Percentiles rank a stretch among this genome's conserved stretches.
Evolutionary conservation across 805 yeast genomes (phyloP).

Genomic region (Candida qinlingensis): DNA sequence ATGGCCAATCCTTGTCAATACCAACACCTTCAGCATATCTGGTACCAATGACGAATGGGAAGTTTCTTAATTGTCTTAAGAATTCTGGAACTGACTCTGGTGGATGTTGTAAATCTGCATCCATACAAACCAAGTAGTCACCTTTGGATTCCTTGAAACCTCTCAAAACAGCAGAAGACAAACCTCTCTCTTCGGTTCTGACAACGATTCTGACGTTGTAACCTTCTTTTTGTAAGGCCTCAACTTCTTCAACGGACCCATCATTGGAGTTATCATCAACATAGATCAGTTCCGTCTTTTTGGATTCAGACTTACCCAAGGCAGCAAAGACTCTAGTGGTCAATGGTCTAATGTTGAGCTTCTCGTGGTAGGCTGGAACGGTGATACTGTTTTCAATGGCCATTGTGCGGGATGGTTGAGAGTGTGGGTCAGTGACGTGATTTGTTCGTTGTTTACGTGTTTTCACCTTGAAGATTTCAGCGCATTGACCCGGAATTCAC

Average conservation of each 20-base stretch:
- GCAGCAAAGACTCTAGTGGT: slow-evolving; percentile 45
- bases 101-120: slow-evolving; percentile 50
- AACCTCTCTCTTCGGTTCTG: slow-evolving; percentile 45
- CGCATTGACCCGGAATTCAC: too few relatives aligned
- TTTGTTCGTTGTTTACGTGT: neutral
- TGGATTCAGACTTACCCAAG: slow-evolving; percentile 36
- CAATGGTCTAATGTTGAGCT: slow-evolving; percentile 42
- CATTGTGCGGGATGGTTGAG: slow-evolving; percentile 16
- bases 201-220: slow-evolving; percentile 45
- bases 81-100: slow-evolving; percentile 46
- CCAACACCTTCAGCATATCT: slow-evolving; percentile 52
- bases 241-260: slow-evolving; percentile 49
- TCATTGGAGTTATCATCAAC: slow-evolving; percentile 48
- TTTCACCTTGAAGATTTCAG: neutral
- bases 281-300: slow-evolving; percentile 41
- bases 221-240: slow-evolving; percentile 37
- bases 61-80: slow-evolving; percentile 33
- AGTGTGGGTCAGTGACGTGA: neutral
- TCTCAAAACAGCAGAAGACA: slow-evolving; percentile 43
- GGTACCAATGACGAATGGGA: slow-evolving; percentile 44
- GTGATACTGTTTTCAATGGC: slow-evolving; percentile 36
- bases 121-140: slow-evolving; percentile 45
- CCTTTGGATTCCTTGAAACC: slow-evolving; percentile 45
- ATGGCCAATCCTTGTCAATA: slow-evolving; percentile 49
- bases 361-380: slow-evolving; percentile 49